Evolutionary conservation across 345 rosid species (phyloP), one percentile per base, ranked within the genome.

Genomic region (Populus euphratica): DNA sequence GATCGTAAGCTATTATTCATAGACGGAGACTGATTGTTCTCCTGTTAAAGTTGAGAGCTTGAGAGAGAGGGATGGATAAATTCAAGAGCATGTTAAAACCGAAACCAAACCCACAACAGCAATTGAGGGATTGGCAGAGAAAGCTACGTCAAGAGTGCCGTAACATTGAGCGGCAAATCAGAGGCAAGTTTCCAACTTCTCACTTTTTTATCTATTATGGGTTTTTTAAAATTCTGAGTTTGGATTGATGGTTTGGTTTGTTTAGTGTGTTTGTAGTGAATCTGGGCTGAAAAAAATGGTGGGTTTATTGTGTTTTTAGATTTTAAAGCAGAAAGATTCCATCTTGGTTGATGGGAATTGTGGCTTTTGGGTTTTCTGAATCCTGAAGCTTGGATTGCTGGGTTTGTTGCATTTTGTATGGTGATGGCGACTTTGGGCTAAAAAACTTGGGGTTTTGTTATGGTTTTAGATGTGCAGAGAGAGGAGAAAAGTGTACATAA

Each of bases 111-210:
- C 86, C 88, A 9, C 85, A 83, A 61, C 82, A 86, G 80, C 78
- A 63, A 23, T 44, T 86, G 81, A 79, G 89, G 71, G 89, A 86
- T 76, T 86, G 86, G 89, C 86, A 86, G 79, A 65, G 86, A 73
- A 81, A 64, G 74, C 89, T 86, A 39, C 89, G 85, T 18, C 86
- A 83, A 31, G 89, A 86, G 76, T 81, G 86, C 70, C 86, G 86
- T 27, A 83, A 81, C 54, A 72, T 81, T 29, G 89, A 86, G 75
- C 85, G 85, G 39, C 83, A 80, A 70, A 84, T 83, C 81, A 77
- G 85, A 86, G 86, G 86, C 71, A 77, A 81, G 77, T 61, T 56
- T 8, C 8, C 5, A 18, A 35, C 47, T 52, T 64, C 33, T 64
- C 29, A 3, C 4, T 12, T 21, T 54, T 23, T 1, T 52, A 20